These are phyloP conservation scores for Tetrapisispora pingtungensis DNA, from an alignment of 805 yeast species.

Conservation along the genomic window DNA sequence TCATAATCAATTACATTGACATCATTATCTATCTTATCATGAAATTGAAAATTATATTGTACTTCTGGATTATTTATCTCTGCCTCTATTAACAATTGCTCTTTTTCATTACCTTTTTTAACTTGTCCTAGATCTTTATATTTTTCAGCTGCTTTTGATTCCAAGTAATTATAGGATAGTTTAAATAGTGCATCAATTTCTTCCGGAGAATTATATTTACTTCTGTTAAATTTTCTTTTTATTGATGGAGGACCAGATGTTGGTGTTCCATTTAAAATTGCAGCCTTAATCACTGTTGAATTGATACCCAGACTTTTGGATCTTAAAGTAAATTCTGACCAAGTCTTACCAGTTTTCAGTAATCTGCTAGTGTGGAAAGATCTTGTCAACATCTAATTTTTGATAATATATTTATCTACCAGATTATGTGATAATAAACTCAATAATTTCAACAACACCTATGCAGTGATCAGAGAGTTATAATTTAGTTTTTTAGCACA, in stretches of 20 bases:
- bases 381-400: conserved; percentile 15
- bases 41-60: conserved; percentile 48
- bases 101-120: conserved; percentile 19
- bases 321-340: conserved; percentile 23
- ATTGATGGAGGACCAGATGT: conserved; percentile 45
- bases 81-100: conserved; percentile 42
- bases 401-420: too few species aligned
- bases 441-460: too few species aligned
- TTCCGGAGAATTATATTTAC: conserved; percentile 55
- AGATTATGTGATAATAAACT: too few species aligned
- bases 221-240: conserved; percentile 33
- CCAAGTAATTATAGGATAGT: conserved; percentile 50
- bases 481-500: too few species aligned
- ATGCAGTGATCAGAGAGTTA: too few species aligned
- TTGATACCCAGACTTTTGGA: conserved; percentile 23
- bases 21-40: conserved; percentile 30
- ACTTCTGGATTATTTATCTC: conserved; percentile 82
- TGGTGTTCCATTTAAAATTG: conserved; percentile 29
- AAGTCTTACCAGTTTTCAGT: conserved; percentile 13
- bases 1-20: conserved; percentile 49
- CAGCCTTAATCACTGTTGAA: conserved; percentile 20
- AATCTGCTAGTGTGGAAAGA: conserved; percentile 13
- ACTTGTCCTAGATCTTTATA: conserved; percentile 22
- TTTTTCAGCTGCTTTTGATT: conserved; percentile 36
- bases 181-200: conserved; percentile 67